A percentile compares a stretch with the other conserved stretches of the same genome.
Evolutionary conservation across 495 filamentous ascomycete species (phyloP).

Genomic region (Chlorociboria aeruginascens): DNA sequence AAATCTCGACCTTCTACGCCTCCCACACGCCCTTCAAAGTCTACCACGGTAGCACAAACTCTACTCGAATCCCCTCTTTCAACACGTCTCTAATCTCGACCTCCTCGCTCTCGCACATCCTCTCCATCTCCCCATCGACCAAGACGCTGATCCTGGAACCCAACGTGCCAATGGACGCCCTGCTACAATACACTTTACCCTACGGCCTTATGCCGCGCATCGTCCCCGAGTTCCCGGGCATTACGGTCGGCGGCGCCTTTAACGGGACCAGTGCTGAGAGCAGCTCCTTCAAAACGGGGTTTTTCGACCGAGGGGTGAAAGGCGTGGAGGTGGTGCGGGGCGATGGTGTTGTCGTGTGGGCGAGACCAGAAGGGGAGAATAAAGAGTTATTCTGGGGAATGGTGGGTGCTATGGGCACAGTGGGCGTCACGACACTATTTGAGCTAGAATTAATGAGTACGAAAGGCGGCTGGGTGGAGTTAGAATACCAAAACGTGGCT

Average conservation of each 20-base stretch:
- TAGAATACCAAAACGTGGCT: slow-evolving; percentile 37
- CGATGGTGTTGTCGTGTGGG: slow-evolving; percentile 35
- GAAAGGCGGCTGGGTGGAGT: slow-evolving; percentile 33
- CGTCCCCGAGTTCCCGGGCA: slow-evolving; percentile 50
- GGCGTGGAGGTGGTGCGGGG: slow-evolving; percentile 46
- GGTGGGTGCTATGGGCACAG: slow-evolving; percentile 40
- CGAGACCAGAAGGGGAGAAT: slow-evolving; percentile 16
- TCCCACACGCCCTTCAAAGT: slow-evolving; percentile 54
- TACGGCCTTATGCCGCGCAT: slow-evolving; percentile 44
- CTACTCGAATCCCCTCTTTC: slow-evolving; percentile 27
- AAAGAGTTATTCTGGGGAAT: slow-evolving; percentile 38
- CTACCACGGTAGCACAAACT: slow-evolving; percentile 68
- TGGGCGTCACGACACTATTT: slow-evolving; percentile 43
- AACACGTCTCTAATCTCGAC: slow-evolving; percentile 42
- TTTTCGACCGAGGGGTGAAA: slow-evolving; percentile 42
- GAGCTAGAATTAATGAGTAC: slow-evolving; percentile 42
- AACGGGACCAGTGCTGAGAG: slow-evolving; percentile 49
- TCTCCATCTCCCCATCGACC: slow-evolving; percentile 2
- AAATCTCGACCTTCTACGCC: slow-evolving; percentile 41
- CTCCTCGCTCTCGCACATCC: slow-evolving; percentile 2
- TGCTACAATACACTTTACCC: slow-evolving; percentile 38
- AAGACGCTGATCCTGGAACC: slow-evolving; percentile 43
- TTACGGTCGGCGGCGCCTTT: slow-evolving; percentile 51
- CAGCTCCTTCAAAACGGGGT: slow-evolving; percentile 43
- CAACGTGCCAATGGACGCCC: slow-evolving; percentile 51